Base-by-base conservation (phyloP, 805 yeast species). In the Lipomyces orientalis region DNA sequence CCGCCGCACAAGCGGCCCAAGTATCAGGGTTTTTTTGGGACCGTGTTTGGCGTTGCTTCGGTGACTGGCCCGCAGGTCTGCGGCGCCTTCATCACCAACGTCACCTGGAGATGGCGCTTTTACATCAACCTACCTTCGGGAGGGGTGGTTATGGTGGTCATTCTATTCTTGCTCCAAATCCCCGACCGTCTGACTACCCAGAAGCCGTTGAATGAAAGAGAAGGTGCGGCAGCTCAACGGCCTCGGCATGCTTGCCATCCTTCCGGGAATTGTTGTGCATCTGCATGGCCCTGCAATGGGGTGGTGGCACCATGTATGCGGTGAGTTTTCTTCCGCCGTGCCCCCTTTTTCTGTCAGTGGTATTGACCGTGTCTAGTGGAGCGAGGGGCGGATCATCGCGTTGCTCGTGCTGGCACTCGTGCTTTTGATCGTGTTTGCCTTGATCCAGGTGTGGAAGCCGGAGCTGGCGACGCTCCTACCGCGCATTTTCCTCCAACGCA, bases 11-110 rank as follows among this genome's bases (percentile, higher is more conserved):
- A 69, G 52, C 70, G 80, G 2, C 63, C 64, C 4, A 31, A 33
- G 52, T 60, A 22, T 4, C 66, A 65, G 55, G 71, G 74, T 5
- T 31, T 73, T 22, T 46, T 75, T 46, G 76, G 77, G 59, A 64
- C 69, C 7, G 61, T 73, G 55, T 77, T 77, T 78, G 76, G 76
- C 2, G 59, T 77, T 4, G 76, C 77, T 6, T 84, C 84, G 70
- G 82, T 84, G 1, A 73, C 83, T 22, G 90, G 88, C 0, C 89
- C 90, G 0, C 81, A 87, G 54, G 68, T 85, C 8, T 84, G 87
- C 77, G 83, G 87, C 52, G 85, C 81, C 0, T 83, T 85, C 71
- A 80, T 85, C 9, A 75, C 78, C 61, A 73, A 74, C 56, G 77
- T 81, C 7, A 74, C 76, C 1, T 87, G 90, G 90, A 78, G 86